A percentile compares a stretch with the other conserved stretches of the same genome.
Conservation (phyloP, 1,284 basidiomycete species). For the Pascua guehoae region DNA sequence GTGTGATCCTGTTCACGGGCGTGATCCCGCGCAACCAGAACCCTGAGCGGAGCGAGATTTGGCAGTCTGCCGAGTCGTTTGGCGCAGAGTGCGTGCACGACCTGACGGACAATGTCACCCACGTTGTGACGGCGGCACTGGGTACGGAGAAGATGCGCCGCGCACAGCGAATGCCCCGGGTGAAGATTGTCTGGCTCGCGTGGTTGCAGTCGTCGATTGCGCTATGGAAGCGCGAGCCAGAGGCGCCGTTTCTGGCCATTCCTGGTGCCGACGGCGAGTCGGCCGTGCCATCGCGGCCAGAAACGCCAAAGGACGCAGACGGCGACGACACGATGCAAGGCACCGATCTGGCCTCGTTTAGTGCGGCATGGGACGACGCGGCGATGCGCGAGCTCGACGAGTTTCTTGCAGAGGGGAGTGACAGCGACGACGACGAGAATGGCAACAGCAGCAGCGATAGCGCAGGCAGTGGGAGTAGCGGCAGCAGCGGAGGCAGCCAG, state of each 20-base stretch:
- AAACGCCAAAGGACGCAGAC: conserved; percentile 1
- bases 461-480: background rate
- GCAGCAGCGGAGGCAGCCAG: background rate
- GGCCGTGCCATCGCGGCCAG: background rate
- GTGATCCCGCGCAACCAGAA: conserved; percentile 81
- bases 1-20: conserved; percentile 84
- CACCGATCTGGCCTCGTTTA: background rate
- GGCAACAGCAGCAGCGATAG: background rate
- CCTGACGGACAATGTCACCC: conserved; percentile 68
- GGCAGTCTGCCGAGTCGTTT: conserved; percentile 81
- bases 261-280: conserved; percentile 37
- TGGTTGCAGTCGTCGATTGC: conserved; percentile 87
- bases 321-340: background rate
- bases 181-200: conserved; percentile 76
- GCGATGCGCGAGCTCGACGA: conserved; percentile 14
- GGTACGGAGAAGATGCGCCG: conserved; percentile 87
- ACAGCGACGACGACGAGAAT: background rate
- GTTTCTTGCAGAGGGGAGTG: conserved; percentile 3
- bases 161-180: conserved; percentile 64
- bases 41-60: conserved; percentile 72
- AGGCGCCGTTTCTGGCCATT: conserved; percentile 24
- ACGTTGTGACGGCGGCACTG: conserved; percentile 85
- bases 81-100: conserved; percentile 76
- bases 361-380: conserved; percentile 13
- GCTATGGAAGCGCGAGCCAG: conserved; percentile 58